These are phyloP conservation scores for Colletotrichum siamense DNA, from an alignment of 2,329 filamentous ascomycete species.

Conservation along the genomic window DNA sequence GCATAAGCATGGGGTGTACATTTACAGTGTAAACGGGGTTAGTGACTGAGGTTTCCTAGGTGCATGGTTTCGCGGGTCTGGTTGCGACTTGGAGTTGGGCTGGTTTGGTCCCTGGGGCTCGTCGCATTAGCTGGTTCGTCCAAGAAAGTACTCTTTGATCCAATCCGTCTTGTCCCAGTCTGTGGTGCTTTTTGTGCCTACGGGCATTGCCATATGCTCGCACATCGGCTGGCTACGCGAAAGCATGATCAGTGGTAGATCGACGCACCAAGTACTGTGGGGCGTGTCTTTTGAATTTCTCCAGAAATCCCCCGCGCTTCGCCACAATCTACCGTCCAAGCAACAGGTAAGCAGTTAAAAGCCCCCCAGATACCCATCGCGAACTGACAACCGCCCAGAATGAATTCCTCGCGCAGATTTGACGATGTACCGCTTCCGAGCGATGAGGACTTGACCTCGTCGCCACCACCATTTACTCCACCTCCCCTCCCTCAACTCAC, in stretches of 20 bases:
- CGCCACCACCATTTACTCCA: not conserved
- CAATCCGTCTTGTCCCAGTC: not conserved
- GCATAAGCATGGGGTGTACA: not conserved
- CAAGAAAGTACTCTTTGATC: not conserved
- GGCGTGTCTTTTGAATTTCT: not conserved
- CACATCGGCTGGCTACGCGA: not conserved
- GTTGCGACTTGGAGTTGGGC: conserved; percentile 10
- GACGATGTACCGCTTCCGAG: not conserved
- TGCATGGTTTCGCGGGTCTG: conserved; percentile 5
- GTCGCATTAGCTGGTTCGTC: conserved; percentile 11
- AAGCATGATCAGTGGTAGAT: not conserved
- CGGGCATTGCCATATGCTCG: not conserved
- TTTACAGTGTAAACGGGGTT: conserved; percentile 11
- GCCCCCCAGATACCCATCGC: not conserved
- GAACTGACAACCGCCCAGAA: not conserved
- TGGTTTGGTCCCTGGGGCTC: not conserved
- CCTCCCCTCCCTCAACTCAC: conserved; percentile 3
- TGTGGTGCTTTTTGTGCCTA: not conserved
- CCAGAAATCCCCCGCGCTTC: not conserved
- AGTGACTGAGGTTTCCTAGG: not conserved
- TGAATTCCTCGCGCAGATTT: too few relatives aligned
- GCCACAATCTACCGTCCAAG: not conserved
- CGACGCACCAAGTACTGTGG: not conserved
- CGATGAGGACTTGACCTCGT: not conserved
- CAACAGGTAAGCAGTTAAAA: not conserved